Conservation (phyloP, 768 basidiomycete species). For the Tylopilus vinaceipallidus region DNA sequence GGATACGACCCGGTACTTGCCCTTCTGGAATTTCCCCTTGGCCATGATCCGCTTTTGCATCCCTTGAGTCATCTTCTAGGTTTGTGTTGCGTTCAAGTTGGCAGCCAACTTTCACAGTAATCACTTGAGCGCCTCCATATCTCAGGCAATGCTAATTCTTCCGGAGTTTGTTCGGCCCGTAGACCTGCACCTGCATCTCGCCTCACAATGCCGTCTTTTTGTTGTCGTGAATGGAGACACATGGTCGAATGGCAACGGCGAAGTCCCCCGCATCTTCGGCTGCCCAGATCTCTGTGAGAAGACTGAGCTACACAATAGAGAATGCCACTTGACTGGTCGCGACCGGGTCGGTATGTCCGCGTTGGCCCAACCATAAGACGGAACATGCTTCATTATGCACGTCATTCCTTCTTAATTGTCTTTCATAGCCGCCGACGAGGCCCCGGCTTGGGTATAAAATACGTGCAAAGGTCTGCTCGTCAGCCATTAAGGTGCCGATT, state of each 20-base stretch:
- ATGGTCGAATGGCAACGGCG: conserved; percentile 3
- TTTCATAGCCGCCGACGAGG: background rate
- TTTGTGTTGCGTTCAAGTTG: too few species aligned
- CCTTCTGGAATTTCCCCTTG: background rate
- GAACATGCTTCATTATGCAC: conserved; percentile 2
- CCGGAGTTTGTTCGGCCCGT: background rate
- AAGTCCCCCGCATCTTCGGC: too few species aligned
- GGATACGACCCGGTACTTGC: background rate
- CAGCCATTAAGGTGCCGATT: background rate
- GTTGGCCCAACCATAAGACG: background rate
- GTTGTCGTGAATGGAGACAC: conserved; percentile 16
- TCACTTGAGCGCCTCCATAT: too few species aligned
- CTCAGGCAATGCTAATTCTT: too few species aligned
- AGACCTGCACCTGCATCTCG: background rate
- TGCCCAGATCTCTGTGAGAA: too few species aligned
- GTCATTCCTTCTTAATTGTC: conserved; percentile 15
- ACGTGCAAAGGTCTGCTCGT: background rate
- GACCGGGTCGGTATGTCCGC: conserved; percentile 2
- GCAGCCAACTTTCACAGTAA: too few species aligned
- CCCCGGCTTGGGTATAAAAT: conserved; percentile 17
- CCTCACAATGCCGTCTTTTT: conserved; percentile 14
- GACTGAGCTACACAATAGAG: conserved; percentile 30
- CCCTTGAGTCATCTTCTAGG: too few species aligned
- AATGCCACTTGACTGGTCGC: conserved; percentile 1
- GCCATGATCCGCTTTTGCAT: too few species aligned